Evolutionary conservation across 164 flowering plant species (phyloP).

Genomic region (Macadamia integrifolia): DNA sequence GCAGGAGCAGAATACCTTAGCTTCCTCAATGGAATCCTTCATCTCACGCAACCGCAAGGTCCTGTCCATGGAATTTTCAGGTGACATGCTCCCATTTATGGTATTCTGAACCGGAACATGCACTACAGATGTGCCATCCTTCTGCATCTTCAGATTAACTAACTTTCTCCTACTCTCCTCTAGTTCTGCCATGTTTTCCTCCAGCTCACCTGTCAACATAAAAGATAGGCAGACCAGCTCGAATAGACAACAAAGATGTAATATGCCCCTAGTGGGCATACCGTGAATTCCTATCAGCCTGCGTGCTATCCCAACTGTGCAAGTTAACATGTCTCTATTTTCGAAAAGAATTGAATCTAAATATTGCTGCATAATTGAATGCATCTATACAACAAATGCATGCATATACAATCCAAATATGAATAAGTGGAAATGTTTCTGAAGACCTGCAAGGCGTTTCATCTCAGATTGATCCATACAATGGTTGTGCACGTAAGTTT

Average conservation of each 20-base stretch:
- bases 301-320: too few relatives aligned
- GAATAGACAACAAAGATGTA: constrained; percentile 3
- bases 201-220: constrained; percentile 67
- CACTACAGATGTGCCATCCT: constrained; percentile 47
- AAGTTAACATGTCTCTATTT: neutral
- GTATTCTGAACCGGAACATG: constrained; percentile 36
- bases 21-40: constrained; percentile 77
- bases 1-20: constrained; percentile 45
- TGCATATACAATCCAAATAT: neutral
- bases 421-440: neutral
- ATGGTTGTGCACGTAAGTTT: constrained; percentile 34
- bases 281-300: too few relatives aligned
- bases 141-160: constrained; percentile 76
- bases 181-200: constrained; percentile 85
- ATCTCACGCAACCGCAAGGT: constrained; percentile 50
- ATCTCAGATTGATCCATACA: constrained; percentile 63
- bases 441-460: constrained; percentile 67
- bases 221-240: constrained; percentile 13
- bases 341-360: neutral
- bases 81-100: constrained; percentile 62
- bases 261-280: neutral
- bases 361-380: too few relatives aligned
- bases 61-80: constrained; percentile 64
- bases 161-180: constrained; percentile 90
- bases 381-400: too few relatives aligned